These are phyloP conservation scores for Aspergillus hancockii DNA, from an alignment of 495 filamentous ascomycete genomes.

Conservation along the genomic window DNA sequence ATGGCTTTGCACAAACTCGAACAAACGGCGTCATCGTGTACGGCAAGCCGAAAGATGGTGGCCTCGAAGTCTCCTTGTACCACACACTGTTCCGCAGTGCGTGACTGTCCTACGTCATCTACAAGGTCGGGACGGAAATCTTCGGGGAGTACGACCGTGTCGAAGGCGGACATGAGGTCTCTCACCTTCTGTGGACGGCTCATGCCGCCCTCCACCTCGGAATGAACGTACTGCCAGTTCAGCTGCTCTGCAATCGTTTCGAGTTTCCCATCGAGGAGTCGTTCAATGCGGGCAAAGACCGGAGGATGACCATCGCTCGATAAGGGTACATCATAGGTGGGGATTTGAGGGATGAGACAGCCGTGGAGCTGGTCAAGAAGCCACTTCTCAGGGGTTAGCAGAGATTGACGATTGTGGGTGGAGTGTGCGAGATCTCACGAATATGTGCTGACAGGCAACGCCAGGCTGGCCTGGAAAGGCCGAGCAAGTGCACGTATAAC, in stretches of 20 bases:
- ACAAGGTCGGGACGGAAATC: slow-evolving; percentile 46
- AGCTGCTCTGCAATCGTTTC: slow-evolving; percentile 39
- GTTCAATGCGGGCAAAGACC: slow-evolving; percentile 35
- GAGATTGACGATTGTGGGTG: not conserved
- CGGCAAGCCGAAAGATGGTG: slow-evolving; percentile 52
- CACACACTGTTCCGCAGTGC: slow-evolving; percentile 45
- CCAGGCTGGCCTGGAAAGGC: slow-evolving; percentile 32
- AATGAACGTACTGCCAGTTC: slow-evolving; percentile 38
- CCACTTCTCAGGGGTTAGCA: slow-evolving; percentile 33
- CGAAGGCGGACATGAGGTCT: slow-evolving; percentile 55
- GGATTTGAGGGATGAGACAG: slow-evolving; percentile 30
- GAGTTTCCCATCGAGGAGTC: slow-evolving; percentile 40
- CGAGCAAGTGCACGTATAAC: slow-evolving; percentile 41
- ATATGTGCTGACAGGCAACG: slow-evolving; percentile 48
- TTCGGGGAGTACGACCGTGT: slow-evolving; percentile 40
- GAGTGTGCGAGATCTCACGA: slow-evolving; percentile 31
- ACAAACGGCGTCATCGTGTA: slow-evolving; percentile 48
- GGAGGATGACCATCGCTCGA: slow-evolving; percentile 37
- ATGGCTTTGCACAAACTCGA: slow-evolving; percentile 48
- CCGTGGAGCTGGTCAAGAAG: slow-evolving; percentile 47
- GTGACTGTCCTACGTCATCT: slow-evolving; percentile 25
- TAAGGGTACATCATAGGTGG: slow-evolving; percentile 30
- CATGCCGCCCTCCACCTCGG: slow-evolving; percentile 33
- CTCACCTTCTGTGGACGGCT: slow-evolving; percentile 42
- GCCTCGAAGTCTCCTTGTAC: slow-evolving; percentile 52